These are phyloP conservation scores for Fistulifera pelliculosa DNA, from an alignment of 108 stramenopile species.

Conservation along the genomic window DNA sequence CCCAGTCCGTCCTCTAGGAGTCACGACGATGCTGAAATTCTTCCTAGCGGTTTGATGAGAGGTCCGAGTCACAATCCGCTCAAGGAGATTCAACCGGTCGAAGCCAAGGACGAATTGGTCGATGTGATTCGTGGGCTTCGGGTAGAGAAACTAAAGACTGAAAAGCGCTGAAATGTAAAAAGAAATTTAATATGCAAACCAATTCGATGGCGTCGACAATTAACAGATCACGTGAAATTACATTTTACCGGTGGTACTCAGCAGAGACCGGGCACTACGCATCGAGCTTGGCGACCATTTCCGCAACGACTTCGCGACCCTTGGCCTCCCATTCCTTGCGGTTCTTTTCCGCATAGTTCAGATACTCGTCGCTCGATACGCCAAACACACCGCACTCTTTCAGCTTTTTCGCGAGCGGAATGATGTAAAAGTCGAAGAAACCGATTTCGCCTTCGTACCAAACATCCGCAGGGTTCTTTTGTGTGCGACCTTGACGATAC, in stretches of 20 bases:
- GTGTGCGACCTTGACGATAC: not conserved
- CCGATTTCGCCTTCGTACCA: constrained; percentile 16
- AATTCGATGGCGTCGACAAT: no score
- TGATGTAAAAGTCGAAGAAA: constrained; percentile 34
- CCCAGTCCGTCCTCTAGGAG: not conserved
- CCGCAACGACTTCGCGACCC: constrained; percentile 4
- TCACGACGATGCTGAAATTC: constrained; percentile 2
- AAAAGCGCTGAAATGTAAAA: no score
- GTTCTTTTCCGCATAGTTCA: constrained; percentile 7
- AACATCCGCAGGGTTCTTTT: not conserved
- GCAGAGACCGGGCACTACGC: not conserved
- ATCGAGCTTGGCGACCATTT: constrained; percentile 19
- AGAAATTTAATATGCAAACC: no score
- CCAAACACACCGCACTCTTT: constrained; percentile 37
- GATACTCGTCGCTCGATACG: constrained; percentile 13
- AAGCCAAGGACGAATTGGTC: constrained; percentile 72
- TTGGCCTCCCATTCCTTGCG: constrained; percentile 9
- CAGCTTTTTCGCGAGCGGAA: constrained; percentile 36
- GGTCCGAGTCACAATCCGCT: constrained; percentile 4
- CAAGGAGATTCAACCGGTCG: no score
- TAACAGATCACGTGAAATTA: no score
- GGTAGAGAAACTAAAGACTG: constrained; percentile 63
- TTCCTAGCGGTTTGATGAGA: not conserved
- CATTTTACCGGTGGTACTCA: no score
- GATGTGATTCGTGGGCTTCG: constrained; percentile 76